phyloP scores from a whole-genome alignment of 768 basidiomycete species.

The Boletus fagicola region DNA sequence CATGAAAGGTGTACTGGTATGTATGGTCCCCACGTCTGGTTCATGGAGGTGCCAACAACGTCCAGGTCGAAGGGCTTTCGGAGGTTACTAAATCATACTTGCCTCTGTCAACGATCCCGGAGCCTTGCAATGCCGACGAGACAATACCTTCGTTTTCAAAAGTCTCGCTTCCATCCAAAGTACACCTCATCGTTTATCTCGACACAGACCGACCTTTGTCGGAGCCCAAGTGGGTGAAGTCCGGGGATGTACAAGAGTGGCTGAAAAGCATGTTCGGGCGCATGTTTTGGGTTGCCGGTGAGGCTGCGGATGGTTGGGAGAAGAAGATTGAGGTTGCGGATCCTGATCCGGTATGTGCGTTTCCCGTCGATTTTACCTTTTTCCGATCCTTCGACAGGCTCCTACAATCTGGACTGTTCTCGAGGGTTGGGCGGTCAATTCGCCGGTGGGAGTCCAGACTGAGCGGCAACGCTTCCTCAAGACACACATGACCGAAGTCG shows the following conservation, averaged over 20 bases:
- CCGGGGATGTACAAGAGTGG: conserved; percentile 94
- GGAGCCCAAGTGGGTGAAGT: conserved; percentile 96
- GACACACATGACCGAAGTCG: conserved; percentile 80
- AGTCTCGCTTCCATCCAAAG: conserved; percentile 47
- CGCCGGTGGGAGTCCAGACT: conserved; percentile 66
- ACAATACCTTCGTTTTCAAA: conserved; percentile 75
- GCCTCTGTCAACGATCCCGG: conserved; percentile 49
- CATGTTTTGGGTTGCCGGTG: conserved; percentile 83
- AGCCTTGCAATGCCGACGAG: conserved; percentile 46
- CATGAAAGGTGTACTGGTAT: conserved; percentile 74
- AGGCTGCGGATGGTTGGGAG: conserved; percentile 89
- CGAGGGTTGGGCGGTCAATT: conserved; percentile 86
- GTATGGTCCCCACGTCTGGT: conserved; percentile 26
- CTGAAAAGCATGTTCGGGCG: conserved; percentile 82
- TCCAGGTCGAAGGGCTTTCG: conserved; percentile 71
- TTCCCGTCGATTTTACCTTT: not conserved
- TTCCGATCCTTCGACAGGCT: conserved; percentile 48
- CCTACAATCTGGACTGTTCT: conserved; percentile 90
- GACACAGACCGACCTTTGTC: conserved; percentile 88
- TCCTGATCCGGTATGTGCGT: conserved; percentile 82
- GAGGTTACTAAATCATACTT: conserved; percentile 71
- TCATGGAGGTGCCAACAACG: conserved; percentile 9
- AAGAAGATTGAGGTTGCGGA: conserved; percentile 90
- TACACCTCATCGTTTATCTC: conserved; percentile 73
- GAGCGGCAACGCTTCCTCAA: conserved; percentile 88